Base-by-base conservation (phyloP, 2,329 filamentous ascomycete species). In the Pseudogymnoascus destructans region DNA sequence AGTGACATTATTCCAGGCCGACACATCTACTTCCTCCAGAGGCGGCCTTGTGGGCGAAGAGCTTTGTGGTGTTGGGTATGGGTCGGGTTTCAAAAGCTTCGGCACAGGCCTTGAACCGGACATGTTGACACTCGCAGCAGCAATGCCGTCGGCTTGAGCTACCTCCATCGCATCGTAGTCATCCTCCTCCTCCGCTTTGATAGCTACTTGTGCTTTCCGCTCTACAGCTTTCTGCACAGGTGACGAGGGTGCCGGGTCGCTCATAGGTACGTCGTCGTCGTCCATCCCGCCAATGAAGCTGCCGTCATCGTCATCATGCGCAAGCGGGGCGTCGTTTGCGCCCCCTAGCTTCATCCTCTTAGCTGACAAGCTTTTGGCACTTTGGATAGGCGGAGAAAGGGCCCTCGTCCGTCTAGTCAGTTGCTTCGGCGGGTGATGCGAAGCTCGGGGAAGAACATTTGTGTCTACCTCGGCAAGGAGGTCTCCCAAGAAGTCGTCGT, bases 101-200 rank as follows among this genome's bases (percentile, higher is more conserved):
- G 87, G 89, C 33, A 84, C 79, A 23, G 87, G 86, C 36, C 89
- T 82, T 63, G 85, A 87, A 55, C 89, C 90, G 23, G 87, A 79
- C 70, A 96, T 83, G 69, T 98, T 97, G 64, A 97, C 81, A 63
- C 84, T 92, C 9, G 82, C 75, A 7, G 81, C 74, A 58, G 80
- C 82, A 60, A 86, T 79, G 13, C 85, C 87, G 35, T 86, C 81
- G 59, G 79, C 80, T 69, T 95, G 86, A 19, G 87, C 84, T 57
- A 96, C 82, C 68, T 95, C 91, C 83, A 96, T 88, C 62, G 89
- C 86, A 32, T 95, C 89, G 19, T 87, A 83, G 2, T 88, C 85
- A 10, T 89, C 87, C 1, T 84, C 79, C 10, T 85, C 82, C 60
- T 86, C 84, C 11, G 72, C 69, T 63, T 85, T 84, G 27, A 82